phyloP scores from a whole-genome alignment of 2,329 filamentous ascomycete species.

The Dothistroma pini region DNA sequence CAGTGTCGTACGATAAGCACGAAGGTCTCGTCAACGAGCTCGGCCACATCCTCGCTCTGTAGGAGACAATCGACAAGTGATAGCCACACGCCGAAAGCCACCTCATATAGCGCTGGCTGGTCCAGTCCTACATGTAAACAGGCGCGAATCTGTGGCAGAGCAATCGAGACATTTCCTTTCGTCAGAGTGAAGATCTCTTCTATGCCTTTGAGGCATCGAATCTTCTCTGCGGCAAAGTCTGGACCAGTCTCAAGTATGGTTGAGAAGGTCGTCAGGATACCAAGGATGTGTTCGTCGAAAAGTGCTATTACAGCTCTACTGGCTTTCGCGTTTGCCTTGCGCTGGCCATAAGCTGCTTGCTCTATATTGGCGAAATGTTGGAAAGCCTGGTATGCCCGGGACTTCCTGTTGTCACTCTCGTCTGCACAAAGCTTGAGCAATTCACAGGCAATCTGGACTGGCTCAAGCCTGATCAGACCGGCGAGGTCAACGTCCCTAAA shows the following conservation, averaged over 20 bases:
- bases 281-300: constrained; percentile 77
- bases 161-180: constrained; percentile 68
- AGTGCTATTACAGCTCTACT: constrained; percentile 66
- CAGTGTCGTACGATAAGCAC: constrained; percentile 83
- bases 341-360: constrained; percentile 45
- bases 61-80: constrained; percentile 67
- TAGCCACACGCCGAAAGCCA: constrained; percentile 80
- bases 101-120: constrained; percentile 67
- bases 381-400: constrained; percentile 47
- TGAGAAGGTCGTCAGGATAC: constrained; percentile 78
- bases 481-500: constrained; percentile 64
- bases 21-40: constrained; percentile 82
- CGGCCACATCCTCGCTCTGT: constrained; percentile 72
- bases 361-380: constrained; percentile 46
- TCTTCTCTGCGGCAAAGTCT: constrained; percentile 56
- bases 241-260: constrained; percentile 66
- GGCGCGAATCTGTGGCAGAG: constrained; percentile 89
- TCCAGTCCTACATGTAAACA: constrained; percentile 82
- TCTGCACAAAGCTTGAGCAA: constrained; percentile 77
- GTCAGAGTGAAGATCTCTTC: constrained; percentile 82
- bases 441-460: constrained; percentile 72
- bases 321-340: constrained; percentile 45
- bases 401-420: constrained; percentile 49
- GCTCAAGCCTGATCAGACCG: constrained; percentile 69
- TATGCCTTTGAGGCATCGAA: constrained; percentile 74